Percentiles rank a stretch among this genome's conserved stretches.
phyloP scores from a whole-genome alignment of 208 protist genomes.

The Trypanosoma congolense region DNA sequence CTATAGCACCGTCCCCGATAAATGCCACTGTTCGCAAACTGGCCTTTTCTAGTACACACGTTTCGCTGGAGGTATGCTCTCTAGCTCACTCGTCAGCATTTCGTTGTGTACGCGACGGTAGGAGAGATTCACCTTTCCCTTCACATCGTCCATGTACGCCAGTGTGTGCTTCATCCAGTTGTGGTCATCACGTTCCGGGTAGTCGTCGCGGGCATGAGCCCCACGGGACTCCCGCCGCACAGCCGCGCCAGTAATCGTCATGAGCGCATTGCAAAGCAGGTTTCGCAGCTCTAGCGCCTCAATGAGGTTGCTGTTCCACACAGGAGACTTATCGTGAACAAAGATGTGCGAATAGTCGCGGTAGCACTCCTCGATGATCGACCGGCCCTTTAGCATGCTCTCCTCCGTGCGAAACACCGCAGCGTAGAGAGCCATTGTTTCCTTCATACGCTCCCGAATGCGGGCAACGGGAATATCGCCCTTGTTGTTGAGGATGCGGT shows the following conservation, averaged over 20 bases:
- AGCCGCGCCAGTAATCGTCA: slow-evolving; percentile 93
- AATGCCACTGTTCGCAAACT: neutral
- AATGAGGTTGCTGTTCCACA: slow-evolving; percentile 98
- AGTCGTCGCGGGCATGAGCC: slow-evolving; percentile 98
- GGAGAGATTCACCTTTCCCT: slow-evolving; percentile 86
- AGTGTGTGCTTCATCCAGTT: slow-evolving; percentile 99
- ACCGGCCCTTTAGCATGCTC: slow-evolving; percentile 89
- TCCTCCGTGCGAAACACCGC: slow-evolving; percentile 95
- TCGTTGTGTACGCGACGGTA: slow-evolving; percentile 93
- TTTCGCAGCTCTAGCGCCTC: slow-evolving; percentile 99
- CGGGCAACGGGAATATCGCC: slow-evolving; percentile 88
- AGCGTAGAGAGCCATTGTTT: slow-evolving; percentile 96
- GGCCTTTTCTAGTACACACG: slow-evolving; percentile 81
- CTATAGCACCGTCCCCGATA: neutral
- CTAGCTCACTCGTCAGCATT: slow-evolving; percentile 90
- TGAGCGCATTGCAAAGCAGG: slow-evolving; percentile 93
- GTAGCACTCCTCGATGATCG: slow-evolving; percentile 92
- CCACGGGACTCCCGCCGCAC: slow-evolving; percentile 96
- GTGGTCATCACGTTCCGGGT: slow-evolving; percentile 92
- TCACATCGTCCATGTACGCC: slow-evolving; percentile 90
- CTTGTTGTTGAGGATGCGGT: slow-evolving; percentile 93
- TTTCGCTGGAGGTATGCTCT: slow-evolving; percentile 83
- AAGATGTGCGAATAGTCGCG: slow-evolving; percentile 91
- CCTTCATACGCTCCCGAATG: slow-evolving; percentile 96
- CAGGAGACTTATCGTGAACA: slow-evolving; percentile 90